Percentiles rank a stretch among this genome's conserved stretches.
Conservation (phyloP, 2,329 filamentous ascomycete genomes). For the Alternaria rosae region DNA sequence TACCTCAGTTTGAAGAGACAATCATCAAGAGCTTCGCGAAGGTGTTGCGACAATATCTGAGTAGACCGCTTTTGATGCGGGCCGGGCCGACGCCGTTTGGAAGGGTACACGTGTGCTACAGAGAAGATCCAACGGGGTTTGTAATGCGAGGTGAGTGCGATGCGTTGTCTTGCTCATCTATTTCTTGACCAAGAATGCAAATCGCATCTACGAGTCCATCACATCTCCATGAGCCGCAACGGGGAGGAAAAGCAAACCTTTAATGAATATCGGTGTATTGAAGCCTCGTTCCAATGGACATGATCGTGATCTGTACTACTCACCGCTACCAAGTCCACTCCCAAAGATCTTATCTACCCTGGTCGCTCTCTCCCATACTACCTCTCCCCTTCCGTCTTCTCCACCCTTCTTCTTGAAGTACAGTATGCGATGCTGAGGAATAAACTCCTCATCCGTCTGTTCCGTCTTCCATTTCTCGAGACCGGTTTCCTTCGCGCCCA, state of each 20-base stretch:
- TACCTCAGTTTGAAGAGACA: background rate
- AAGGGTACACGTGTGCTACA: background rate
- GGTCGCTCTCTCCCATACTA: conserved; percentile 60
- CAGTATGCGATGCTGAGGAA: conserved; percentile 62
- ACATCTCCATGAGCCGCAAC: background rate
- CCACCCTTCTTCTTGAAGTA: conserved; percentile 56
- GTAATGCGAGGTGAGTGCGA: background rate
- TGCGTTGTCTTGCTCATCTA: background rate
- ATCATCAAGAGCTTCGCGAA: background rate
- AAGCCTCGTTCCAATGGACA: too few relatives aligned
- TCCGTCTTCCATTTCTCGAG: conserved; percentile 62
- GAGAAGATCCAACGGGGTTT: background rate
- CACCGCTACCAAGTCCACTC: conserved; percentile 45
- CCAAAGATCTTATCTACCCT: conserved; percentile 58
- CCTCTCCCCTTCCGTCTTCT: conserved; percentile 33
- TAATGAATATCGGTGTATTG: background rate
- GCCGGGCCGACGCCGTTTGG: background rate
- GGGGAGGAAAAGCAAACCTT: too few relatives aligned
- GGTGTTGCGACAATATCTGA: too few relatives aligned
- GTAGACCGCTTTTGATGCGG: background rate
- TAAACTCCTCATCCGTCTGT: conserved; percentile 64
- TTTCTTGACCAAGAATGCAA: background rate
- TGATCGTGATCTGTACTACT: background rate
- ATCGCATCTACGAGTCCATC: background rate
- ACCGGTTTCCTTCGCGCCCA: conserved; percentile 57